phyloP scores from a whole-genome alignment of 345 rosid genomes.

The Hirschfeldia incana region DNA sequence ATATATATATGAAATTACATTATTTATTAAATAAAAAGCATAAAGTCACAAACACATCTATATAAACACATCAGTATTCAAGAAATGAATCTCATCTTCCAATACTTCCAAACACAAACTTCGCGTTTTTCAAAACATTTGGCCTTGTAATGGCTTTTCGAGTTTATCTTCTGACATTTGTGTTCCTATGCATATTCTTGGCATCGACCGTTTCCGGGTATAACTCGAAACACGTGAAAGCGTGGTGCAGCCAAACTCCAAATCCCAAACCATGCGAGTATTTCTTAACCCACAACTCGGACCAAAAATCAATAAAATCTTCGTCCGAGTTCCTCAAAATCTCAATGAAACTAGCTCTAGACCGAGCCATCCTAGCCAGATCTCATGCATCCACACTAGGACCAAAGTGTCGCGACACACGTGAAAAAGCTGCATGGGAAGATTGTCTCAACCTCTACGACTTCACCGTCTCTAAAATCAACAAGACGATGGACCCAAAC shows the following conservation, averaged over 20 bases:
- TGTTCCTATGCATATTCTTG: slow-evolving; percentile 38
- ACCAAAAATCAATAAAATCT: slow-evolving; percentile 30
- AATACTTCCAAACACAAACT: slow-evolving; percentile 23
- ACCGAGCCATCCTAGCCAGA: slow-evolving; percentile 54
- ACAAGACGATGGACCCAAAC: slow-evolving; percentile 49
- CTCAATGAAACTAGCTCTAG: slow-evolving; percentile 54
- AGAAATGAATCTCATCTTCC: slow-evolving; percentile 18
- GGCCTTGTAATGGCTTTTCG: slow-evolving; percentile 47
- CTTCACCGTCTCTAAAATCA: slow-evolving; percentile 49
- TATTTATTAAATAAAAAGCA: background rate
- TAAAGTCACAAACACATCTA: slow-evolving; percentile 15
- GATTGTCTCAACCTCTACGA: slow-evolving; percentile 67
- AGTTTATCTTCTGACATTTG: slow-evolving; percentile 28
- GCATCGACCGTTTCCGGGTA: slow-evolving; percentile 37
- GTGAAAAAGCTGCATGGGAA: slow-evolving; percentile 69
- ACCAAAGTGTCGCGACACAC: slow-evolving; percentile 51
- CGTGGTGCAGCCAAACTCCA: slow-evolving; percentile 69
- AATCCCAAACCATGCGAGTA: slow-evolving; percentile 68
- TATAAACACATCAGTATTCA: slow-evolving; percentile 24
- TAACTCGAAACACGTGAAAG: slow-evolving; percentile 32
- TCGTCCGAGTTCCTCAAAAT: slow-evolving; percentile 48
- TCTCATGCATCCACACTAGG: slow-evolving; percentile 47
- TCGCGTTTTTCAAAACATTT: slow-evolving; percentile 26
- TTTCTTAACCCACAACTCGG: slow-evolving; percentile 45
- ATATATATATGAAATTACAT: background rate